Conservation (phyloP, 2,329 filamentous ascomycete species). For the Dothideomycetes sp. region DNA sequence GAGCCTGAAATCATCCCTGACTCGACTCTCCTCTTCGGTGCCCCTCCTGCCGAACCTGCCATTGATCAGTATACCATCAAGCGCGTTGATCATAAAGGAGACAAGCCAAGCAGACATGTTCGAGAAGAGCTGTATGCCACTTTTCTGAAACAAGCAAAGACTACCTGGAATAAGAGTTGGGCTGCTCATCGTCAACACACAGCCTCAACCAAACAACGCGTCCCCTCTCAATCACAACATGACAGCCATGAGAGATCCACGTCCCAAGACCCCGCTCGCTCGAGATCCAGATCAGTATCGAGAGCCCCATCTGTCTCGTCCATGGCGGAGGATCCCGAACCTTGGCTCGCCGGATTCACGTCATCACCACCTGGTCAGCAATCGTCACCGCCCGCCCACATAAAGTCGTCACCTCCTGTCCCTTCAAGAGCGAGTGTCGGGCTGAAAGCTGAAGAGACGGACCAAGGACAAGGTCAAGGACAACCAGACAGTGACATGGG, state of each 20-base stretch:
- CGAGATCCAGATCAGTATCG: neutral
- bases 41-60: constrained; percentile 23
- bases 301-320: neutral
- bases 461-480: too few relatives aligned
- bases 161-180: constrained; percentile 42
- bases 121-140: constrained; percentile 60
- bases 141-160: constrained; percentile 57
- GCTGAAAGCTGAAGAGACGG: too few relatives aligned
- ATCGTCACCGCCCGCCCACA: too few relatives aligned
- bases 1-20: constrained; percentile 49
- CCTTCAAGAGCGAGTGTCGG: too few relatives aligned
- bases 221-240: neutral
- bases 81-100: neutral
- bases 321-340: too few relatives aligned
- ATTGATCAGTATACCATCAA: constrained; percentile 33
- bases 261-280: neutral
- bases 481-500: too few relatives aligned
- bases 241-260: neutral
- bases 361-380: neutral
- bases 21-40: constrained; percentile 38
- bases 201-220: neutral
- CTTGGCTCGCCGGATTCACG: too few relatives aligned
- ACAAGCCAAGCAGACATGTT: constrained; percentile 31
- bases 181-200: too few relatives aligned
- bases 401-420: too few relatives aligned